Base-by-base conservation (phyloP, 225 moss, liverwort and hornwort species). In the Straminergon stramineum region DNA sequence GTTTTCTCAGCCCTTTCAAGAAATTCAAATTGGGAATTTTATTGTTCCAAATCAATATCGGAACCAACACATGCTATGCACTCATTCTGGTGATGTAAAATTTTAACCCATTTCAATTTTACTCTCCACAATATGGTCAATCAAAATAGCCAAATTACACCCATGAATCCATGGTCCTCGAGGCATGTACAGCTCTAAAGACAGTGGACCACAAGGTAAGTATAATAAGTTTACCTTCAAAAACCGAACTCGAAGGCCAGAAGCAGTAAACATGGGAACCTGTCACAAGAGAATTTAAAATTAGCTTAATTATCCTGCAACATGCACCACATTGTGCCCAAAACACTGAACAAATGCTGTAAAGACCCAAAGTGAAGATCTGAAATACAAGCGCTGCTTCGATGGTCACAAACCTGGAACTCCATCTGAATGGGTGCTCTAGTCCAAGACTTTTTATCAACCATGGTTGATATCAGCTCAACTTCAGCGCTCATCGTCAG, bases 371-470 rank as follows among this genome's bases (percentile, higher is more conserved):
- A 55, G 6, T 15, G 52, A 83, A 76, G 45, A 76, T 68, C 26
- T 68, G 39, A 52, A 69, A 70, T 32, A 34, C 51, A 41, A 43
- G 18, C 26, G 52, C 24, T 66, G 35, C 57, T 87, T 55, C 15
- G 57, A 85, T 82, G 52, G 67, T 35, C 43, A 88, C 90, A 80
- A 64, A 98, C 97, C 98, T 99, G 99, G 78, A 99, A 99, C 88
- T 99, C 99, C 99, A 99, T 99, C 90, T 99, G 99, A 87, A 99
- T 99, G 30, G 99, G 99, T 89, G 99, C 96, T 87, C 97, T 94
- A 56, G 98, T 97, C 99, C 99, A 99, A 78, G 99, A 95, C 91
- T 94, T 99, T 92, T 97, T 99, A 55, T 99, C 99, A 70, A 96
- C 95, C 99, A 99, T 96, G 62, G 97, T 99, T 71, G 99, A 99